Percentiles rank a stretch among this genome's conserved stretches.
Conservation (phyloP, 305 asterid species). For the Fraxinus sp. region DNA sequence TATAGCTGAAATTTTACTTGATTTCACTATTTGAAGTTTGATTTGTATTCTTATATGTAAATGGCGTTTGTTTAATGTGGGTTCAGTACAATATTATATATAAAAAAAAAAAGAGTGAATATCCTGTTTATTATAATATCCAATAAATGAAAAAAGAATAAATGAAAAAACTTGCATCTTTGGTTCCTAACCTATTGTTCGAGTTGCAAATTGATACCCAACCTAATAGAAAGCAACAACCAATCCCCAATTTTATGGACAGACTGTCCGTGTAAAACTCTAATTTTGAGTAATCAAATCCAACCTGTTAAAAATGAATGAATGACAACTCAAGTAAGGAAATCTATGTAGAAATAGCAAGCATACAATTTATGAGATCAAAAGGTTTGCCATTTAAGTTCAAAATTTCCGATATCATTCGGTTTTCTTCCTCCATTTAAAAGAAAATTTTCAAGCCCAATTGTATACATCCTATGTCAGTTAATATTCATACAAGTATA, state of each 20-base stretch:
- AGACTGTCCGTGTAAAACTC: neutral
- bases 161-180: neutral
- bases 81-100: neutral
- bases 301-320: neutral
- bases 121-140: neutral
- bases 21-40: conserved; percentile 28
- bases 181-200: neutral
- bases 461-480: neutral
- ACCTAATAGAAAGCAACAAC: neutral
- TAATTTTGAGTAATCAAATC: neutral
- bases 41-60: conserved; percentile 15
- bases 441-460: neutral
- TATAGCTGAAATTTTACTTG: conserved; percentile 18
- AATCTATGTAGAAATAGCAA: neutral
- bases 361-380: neutral
- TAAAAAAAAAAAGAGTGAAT: neutral
- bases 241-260: neutral
- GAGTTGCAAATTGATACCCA: neutral
- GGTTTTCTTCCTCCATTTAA: neutral
- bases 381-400: neutral
- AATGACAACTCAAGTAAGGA: neutral
- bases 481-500: neutral
- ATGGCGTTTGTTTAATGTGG: neutral
- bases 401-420: neutral
- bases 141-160: neutral